Evolutionary conservation across 2,329 filamentous ascomycete genomes (phyloP).

Genomic region (Aspergillus intermedius): DNA sequence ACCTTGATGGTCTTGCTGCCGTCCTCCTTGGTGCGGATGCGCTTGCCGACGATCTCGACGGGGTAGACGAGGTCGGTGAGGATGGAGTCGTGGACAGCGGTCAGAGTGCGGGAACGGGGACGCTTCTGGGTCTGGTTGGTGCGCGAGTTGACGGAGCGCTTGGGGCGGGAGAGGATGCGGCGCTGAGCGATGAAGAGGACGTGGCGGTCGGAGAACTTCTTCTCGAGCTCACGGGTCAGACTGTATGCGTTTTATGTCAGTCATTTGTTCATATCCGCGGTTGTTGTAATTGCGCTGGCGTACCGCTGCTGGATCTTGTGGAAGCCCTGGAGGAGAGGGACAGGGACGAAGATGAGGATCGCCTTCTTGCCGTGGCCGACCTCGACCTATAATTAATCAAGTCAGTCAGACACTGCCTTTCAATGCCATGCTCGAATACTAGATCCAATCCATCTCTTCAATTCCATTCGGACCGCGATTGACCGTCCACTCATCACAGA

Average conservation of each 20-base stretch:
- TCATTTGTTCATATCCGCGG: neutral
- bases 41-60: slow-evolving; percentile 99
- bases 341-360: slow-evolving; percentile 99
- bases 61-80: slow-evolving; percentile 97
- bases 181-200: slow-evolving; percentile 98
- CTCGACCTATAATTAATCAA: slow-evolving; percentile 70
- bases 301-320: slow-evolving; percentile 99
- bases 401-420: neutral
- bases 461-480: no score
- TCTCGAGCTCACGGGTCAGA: slow-evolving; percentile 99
- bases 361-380: slow-evolving; percentile 99
- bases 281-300: slow-evolving; percentile 27
- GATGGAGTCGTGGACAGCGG: slow-evolving; percentile 97
- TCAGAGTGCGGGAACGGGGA: slow-evolving; percentile 93
- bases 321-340: slow-evolving; percentile 96
- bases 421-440: no score
- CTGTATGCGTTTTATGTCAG: slow-evolving; percentile 41
- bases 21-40: slow-evolving; percentile 97
- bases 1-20: slow-evolving; percentile 98
- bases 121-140: slow-evolving; percentile 98
- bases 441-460: no score
- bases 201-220: slow-evolving; percentile 99
- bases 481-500: no score
- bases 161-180: slow-evolving; percentile 96
- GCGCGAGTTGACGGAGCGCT: slow-evolving; percentile 95